Conservation (phyloP, 257 asterid species). For the Eucommia ulmoides region DNA sequence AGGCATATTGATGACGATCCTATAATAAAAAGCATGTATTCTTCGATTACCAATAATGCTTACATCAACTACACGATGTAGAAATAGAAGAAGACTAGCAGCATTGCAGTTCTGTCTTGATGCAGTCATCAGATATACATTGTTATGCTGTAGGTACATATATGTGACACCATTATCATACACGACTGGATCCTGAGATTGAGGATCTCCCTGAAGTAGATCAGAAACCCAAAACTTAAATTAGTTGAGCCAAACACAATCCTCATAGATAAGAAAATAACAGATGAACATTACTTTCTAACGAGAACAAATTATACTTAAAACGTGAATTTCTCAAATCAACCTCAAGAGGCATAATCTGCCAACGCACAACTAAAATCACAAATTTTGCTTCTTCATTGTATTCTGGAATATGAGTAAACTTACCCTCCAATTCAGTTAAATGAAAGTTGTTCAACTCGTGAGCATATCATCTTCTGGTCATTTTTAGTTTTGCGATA, state of each 20-base stretch:
- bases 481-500: no score
- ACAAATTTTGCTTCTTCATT: no score
- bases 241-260: constrained; percentile 7
- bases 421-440: no score
- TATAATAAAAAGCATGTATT: constrained; percentile 4
- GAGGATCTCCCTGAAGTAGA: constrained; percentile 73
- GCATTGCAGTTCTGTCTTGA: constrained; percentile 99
- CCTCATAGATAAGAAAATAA: not conserved
- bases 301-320: not conserved
- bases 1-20: no score
- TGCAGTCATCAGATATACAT: constrained; percentile 96
- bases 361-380: not conserved
- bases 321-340: not conserved
- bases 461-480: no score
- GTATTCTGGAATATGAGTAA: no score
- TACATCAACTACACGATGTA: constrained; percentile 98
- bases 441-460: no score
- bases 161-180: constrained; percentile 80
- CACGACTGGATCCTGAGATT: constrained; percentile 83
- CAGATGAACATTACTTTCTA: not conserved
- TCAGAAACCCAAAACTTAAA: constrained; percentile 4
- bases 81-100: constrained; percentile 87
- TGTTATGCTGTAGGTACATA: constrained; percentile 95
- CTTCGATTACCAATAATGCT: constrained; percentile 24
- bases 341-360: not conserved